phyloP scores from a whole-genome alignment of 2,329 filamentous ascomycete species.

The Nothopassalora personata region DNA sequence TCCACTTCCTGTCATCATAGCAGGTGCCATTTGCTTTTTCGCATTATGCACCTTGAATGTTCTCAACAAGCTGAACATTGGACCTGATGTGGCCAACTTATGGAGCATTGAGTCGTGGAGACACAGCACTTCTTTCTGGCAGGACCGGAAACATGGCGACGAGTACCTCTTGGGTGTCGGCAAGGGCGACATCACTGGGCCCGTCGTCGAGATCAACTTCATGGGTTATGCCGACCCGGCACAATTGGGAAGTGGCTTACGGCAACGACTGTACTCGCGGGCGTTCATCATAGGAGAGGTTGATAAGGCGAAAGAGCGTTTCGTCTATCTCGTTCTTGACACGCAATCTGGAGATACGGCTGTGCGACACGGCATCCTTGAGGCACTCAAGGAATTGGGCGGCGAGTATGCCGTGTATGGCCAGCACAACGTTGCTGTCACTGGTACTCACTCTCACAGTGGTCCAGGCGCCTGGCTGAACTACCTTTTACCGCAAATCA shows the following conservation, averaged over 20 bases:
- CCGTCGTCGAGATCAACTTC: constrained; percentile 83
- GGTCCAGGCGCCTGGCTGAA: constrained; percentile 92
- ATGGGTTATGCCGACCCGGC: constrained; percentile 87
- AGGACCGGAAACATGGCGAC: constrained; percentile 9
- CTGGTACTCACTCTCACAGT: constrained; percentile 87
- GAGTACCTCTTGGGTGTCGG: constrained; percentile 62
- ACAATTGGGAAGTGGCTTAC: constrained; percentile 75
- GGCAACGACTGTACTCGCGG: constrained; percentile 81
- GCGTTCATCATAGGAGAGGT: constrained; percentile 79
- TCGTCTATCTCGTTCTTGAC: constrained; percentile 84
- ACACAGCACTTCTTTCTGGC: not conserved
- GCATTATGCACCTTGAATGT: constrained; percentile 16
- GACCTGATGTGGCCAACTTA: not conserved
- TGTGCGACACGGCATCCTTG: constrained; percentile 77
- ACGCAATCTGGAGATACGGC: constrained; percentile 85
- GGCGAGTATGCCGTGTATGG: constrained; percentile 68
- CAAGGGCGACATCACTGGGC: constrained; percentile 69
- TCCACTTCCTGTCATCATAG: constrained; percentile 13
- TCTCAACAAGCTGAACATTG: constrained; percentile 12
- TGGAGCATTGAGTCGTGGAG: not conserved
- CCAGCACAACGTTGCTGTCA: constrained; percentile 78
- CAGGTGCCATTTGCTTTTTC: constrained; percentile 15
- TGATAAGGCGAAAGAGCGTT: constrained; percentile 61
- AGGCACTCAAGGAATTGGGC: constrained; percentile 65
- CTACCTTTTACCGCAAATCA: constrained; percentile 87